These are phyloP conservation scores for Fusarium acutatum DNA, from an alignment of 2,329 filamentous ascomycete species.

Conservation along the genomic window DNA sequence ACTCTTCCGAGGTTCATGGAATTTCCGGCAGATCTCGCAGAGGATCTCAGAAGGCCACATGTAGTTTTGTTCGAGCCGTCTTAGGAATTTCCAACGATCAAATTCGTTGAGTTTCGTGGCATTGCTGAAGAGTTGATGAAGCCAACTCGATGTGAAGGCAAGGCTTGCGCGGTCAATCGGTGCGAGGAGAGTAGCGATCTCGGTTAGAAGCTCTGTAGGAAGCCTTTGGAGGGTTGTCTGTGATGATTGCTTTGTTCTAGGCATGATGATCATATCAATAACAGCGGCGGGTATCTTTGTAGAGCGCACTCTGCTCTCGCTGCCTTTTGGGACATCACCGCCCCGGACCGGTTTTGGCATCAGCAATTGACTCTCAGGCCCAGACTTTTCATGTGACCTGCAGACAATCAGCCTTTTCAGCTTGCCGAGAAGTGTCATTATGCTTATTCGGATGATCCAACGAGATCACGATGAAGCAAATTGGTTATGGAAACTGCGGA, in stretches of 20 bases:
- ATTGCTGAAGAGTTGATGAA: background rate
- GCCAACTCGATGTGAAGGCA: background rate
- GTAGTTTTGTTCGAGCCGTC: background rate
- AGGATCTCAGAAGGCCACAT: background rate
- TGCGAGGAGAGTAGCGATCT: background rate
- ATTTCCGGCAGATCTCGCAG: background rate
- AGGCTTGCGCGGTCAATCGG: background rate
- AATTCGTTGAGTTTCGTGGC: background rate
- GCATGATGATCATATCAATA: background rate
- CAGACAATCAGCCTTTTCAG: background rate
- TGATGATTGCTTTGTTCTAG: background rate
- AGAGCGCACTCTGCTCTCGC: background rate
- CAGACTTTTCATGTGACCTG: background rate
- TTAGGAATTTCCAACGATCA: fast-evolving
- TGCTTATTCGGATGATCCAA: background rate
- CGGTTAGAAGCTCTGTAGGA: background rate
- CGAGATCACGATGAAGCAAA: fast-evolving
- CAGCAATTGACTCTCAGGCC: too few relatives aligned
- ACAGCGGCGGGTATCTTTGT: background rate
- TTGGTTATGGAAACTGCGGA: fast-evolving
- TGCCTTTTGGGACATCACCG: too few relatives aligned
- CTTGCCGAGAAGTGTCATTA: background rate
- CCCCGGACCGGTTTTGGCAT: fast-evolving
- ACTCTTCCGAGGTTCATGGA: background rate
- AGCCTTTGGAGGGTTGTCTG: fast-evolving